Base-by-base conservation (phyloP, 73 alveolate genomes). In the Stentor roeselii region DNA sequence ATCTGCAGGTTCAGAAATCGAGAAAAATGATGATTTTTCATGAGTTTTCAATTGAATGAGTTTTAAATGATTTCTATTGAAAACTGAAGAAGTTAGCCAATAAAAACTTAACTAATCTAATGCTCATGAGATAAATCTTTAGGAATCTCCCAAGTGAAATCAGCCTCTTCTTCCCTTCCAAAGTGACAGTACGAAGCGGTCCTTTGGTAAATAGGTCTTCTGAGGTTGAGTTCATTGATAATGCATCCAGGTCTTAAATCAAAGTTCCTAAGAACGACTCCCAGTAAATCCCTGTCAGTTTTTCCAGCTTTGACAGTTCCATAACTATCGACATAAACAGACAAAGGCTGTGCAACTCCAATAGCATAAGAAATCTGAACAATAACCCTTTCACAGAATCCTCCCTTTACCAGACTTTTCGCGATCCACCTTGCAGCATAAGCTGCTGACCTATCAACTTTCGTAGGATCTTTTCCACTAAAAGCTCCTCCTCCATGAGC, bases 401-500 rank as follows among this genome's bases (percentile, higher is more conserved):
- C 95, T 38, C 86, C 83, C 35, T 85, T 87, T 15, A 95, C 99
- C 6, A 95, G 90, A 6, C 98, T 92, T 86, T 95, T 95, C 60
- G 99, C 99, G 60, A 95, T 96, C 96, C 97, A 97, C 93, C 99
- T 94, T 75, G 96, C 97, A 50, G 93, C 95, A 91, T 95, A 93
- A 40, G 98, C 98, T 39, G 98, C 99, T 77, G 97, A 88, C 91
- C 98, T 90, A 85, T 94, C 99, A 77, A 97, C 99, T 93, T 97
- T 97, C 78, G 99, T 88, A 83, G 98, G 94, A 50, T 97, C 99
- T 86, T 97, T 97, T 50, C 99, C 99, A 6, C 98, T 92, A 95
- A 97, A 97, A 59, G 99, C 99, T 60, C 99, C 99, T 88, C 97
- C 98, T 83, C 97, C 98, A 83, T 96, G 98, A 39, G 98, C 95